Base-by-base conservation (phyloP, 148 eudicot species). In the Drosera capensis region DNA sequence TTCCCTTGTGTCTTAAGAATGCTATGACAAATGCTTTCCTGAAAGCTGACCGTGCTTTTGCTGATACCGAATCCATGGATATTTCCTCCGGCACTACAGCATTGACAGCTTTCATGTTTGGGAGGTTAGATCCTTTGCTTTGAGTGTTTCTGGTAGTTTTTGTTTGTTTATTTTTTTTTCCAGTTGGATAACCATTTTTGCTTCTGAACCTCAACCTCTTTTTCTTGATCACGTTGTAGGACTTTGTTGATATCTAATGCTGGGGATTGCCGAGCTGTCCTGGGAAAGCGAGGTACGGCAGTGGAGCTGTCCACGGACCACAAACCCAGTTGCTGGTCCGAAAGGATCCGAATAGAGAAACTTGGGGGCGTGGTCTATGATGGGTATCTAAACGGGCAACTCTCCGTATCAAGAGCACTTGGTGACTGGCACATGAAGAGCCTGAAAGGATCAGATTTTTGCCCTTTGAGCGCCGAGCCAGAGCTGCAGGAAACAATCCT, bases 241-340 rank as follows among this genome's bases (percentile, higher is more conserved):
- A 66, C 63, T 59, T 58, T 78, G 26, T 30, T 73, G 12, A 45
- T 78, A 34, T 71, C 85, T 7, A 78, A 78, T 56, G 79, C 67
- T 16, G 85, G 85, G n/a, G 85, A 78, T 47, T 78, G 77, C n/a
- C 69, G 85, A 14, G 85, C 85, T 23, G 79, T 78, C 41, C 66
- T 78, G 9, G 73, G 77, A 36, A 48, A 71, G 45, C 73, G 67
- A 38, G 85, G 85, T 18, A 43, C 44, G 36, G 71, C 79, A 25
- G 11, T 78, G 7, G 77, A 72, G 29, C 39, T 78, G 58, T 57
- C 79, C 0, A 55, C 54, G 48, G 85, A 78, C 49, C 85, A 78
- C 51, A 58, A 62, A 43, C 74, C 85, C 3, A 16, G 48, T 18
- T 70, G 48, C 51, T 20, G 40, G 3, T 26, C 56, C 8, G 85